phyloP scores from a whole-genome alignment of 805 yeast genomes.

The Candida manassasensis region DNA sequence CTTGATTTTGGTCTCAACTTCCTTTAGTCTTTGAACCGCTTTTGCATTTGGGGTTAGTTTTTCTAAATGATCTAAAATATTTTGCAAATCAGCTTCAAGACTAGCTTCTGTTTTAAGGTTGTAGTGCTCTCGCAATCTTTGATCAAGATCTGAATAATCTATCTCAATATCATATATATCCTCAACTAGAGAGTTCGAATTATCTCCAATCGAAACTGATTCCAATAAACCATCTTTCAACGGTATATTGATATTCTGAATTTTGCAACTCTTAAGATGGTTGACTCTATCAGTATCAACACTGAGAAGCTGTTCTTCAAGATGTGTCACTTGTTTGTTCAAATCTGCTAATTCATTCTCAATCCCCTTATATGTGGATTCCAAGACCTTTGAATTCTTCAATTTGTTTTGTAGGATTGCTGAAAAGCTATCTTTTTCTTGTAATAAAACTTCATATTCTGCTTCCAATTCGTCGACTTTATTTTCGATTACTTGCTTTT shows the following conservation, averaged over 20 bases:
- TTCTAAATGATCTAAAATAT: constrained; percentile 35
- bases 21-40: constrained; percentile 71
- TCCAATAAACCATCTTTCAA: constrained; percentile 56
- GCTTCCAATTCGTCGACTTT: constrained; percentile 24
- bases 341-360: constrained; percentile 25
- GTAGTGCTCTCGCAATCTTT: constrained; percentile 39
- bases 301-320: constrained; percentile 53
- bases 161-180: constrained; percentile 47
- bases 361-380: constrained; percentile 32
- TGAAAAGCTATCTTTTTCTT: constrained; percentile 15
- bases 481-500: constrained; percentile 25
- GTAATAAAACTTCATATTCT: constrained; percentile 19
- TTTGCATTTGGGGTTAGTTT: constrained; percentile 73
- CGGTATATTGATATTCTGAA: constrained; percentile 66
- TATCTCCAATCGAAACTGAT: constrained; percentile 55
- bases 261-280: constrained; percentile 65
- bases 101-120: constrained; percentile 37
- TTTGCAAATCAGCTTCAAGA: constrained; percentile 28
- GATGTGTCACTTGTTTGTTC: constrained; percentile 30
- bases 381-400: constrained; percentile 26
- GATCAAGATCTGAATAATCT: constrained; percentile 48
- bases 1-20: constrained; percentile 56
- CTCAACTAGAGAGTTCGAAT: constrained; percentile 29
- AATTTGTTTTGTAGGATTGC: constrained; percentile 14
- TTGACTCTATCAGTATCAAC: constrained; percentile 52